phyloP scores from a whole-genome alignment of 2,329 filamentous ascomycete genomes.

The Phaeosphaeriaceae sp. region DNA sequence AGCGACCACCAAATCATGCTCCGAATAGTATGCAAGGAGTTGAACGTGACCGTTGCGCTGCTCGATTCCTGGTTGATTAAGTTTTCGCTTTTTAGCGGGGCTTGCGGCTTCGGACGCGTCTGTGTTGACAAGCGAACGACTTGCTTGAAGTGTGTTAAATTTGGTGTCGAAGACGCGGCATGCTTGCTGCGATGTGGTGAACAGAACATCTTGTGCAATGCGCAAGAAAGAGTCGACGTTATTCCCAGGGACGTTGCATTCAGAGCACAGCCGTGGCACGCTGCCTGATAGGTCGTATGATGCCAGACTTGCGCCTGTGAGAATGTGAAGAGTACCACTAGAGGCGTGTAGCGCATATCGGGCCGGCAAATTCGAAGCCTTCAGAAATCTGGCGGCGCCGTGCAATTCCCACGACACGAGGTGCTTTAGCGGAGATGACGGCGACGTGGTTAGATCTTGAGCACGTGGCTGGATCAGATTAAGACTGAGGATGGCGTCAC shows the following conservation, averaged over 20 bases:
- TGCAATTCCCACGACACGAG: constrained; percentile 41
- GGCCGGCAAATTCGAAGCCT: constrained; percentile 9
- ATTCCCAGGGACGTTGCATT: constrained; percentile 58
- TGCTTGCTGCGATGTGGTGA: constrained; percentile 64
- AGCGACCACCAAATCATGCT: constrained; percentile 70
- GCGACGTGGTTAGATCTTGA: constrained; percentile 36
- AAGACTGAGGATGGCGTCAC: constrained; percentile 30
- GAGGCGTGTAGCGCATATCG: constrained; percentile 67
- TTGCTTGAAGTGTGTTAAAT: constrained; percentile 62
- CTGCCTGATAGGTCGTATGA: constrained; percentile 70
- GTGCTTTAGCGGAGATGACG: constrained; percentile 40
- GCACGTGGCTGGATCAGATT: constrained; percentile 41
- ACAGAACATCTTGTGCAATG: constrained; percentile 70
- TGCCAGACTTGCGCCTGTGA: constrained; percentile 61
- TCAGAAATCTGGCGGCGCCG: constrained; percentile 14
- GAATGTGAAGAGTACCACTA: constrained; percentile 69
- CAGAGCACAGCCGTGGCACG: constrained; percentile 65
- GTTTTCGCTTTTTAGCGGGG: constrained; percentile 44
- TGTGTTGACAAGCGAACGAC: constrained; percentile 41
- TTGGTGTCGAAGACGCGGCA: constrained; percentile 70
- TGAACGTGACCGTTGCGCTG: constrained; percentile 49
- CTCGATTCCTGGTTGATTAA: constrained; percentile 39
- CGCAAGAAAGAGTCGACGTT: constrained; percentile 68
- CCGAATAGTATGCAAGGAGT: constrained; percentile 63
- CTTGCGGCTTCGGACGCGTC: constrained; percentile 38